These are phyloP conservation scores for Candida hungchunana DNA, from an alignment of 805 yeast species.

Conservation along the genomic window DNA sequence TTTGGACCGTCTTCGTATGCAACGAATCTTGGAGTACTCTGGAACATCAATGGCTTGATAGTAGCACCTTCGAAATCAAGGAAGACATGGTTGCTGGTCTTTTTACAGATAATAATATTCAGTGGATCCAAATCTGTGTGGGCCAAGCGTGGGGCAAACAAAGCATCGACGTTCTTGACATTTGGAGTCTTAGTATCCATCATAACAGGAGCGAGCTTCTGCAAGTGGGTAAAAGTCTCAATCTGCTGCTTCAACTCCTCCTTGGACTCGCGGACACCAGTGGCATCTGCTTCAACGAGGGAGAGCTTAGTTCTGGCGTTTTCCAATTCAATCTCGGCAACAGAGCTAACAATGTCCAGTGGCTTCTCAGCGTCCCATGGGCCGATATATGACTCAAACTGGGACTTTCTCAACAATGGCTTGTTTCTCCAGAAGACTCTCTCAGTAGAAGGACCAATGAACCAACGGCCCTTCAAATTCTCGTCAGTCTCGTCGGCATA, in stretches of 20 bases:
- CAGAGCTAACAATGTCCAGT: conserved; percentile 54
- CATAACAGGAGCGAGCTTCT: conserved; percentile 51
- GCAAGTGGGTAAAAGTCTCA: conserved; percentile 58
- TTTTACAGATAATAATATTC: conserved; percentile 58
- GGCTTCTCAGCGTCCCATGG: conserved; percentile 70
- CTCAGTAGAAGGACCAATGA: conserved; percentile 87
- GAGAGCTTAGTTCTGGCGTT: conserved; percentile 49
- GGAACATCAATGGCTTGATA: conserved; percentile 77
- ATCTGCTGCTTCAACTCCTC: conserved; percentile 45
- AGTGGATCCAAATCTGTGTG: conserved; percentile 89
- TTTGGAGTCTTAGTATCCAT: conserved; percentile 45
- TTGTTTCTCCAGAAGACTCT: conserved; percentile 71
- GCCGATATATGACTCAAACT: conserved; percentile 54
- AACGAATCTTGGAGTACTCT: conserved; percentile 76
- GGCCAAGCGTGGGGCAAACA: conserved; percentile 68
- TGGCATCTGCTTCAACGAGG: conserved; percentile 47
- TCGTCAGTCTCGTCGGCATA: conserved; percentile 61
- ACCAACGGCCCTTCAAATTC: conserved; percentile 63
- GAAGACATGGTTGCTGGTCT: conserved; percentile 43
- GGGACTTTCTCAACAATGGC: conserved; percentile 44
- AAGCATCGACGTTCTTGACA: conserved; percentile 57
- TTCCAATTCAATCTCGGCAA: conserved; percentile 66
- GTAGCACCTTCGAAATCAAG: conserved; percentile 81
- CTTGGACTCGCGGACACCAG: conserved; percentile 41
- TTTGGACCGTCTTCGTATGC: conserved; percentile 81